These are phyloP conservation scores for Chaetomium tenue DNA, from an alignment of 495 filamentous ascomycete species.

Conservation along the genomic window DNA sequence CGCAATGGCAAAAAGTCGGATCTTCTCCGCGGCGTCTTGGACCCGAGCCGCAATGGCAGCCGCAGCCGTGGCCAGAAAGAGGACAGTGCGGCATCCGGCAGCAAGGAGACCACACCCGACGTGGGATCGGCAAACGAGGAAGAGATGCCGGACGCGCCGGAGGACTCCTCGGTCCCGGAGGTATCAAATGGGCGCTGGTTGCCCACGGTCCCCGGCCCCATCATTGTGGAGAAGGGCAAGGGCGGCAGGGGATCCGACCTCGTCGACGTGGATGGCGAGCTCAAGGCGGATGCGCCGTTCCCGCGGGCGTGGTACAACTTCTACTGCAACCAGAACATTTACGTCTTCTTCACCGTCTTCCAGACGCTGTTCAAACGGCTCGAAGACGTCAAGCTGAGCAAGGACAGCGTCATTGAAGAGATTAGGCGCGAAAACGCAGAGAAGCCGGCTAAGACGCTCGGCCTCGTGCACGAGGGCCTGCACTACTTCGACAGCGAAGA, in stretches of 20 bases:
- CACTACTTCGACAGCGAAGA: constrained; percentile 47
- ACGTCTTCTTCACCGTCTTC: constrained; percentile 90
- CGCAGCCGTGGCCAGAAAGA: constrained; percentile 64
- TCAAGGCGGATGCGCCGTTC: constrained; percentile 77
- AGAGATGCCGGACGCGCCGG: constrained; percentile 54
- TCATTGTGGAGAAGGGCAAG: constrained; percentile 43
- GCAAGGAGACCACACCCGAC: constrained; percentile 83
- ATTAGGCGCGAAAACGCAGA: constrained; percentile 63
- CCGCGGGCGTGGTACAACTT: constrained; percentile 75
- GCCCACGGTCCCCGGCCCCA: constrained; percentile 47
- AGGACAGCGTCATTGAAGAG: constrained; percentile 66
- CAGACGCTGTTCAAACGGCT: constrained; percentile 83
- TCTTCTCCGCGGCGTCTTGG: constrained; percentile 81
- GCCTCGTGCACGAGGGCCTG: constrained; percentile 57
- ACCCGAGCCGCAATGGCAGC: constrained; percentile 67
- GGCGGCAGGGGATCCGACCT: constrained; percentile 40
- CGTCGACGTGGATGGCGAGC: constrained; percentile 56
- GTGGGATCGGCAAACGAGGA: constrained; percentile 68
- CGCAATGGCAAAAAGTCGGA: constrained; percentile 73
- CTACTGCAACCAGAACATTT: constrained; percentile 85
- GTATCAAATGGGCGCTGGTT: constrained; percentile 58
- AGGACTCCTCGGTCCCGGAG: constrained; percentile 48
- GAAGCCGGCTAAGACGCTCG: constrained; percentile 79
- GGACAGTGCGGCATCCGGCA: constrained; percentile 67
- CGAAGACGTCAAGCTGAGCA: constrained; percentile 73